A percentile compares a stretch with the other conserved stretches of the same genome.
Conservation (phyloP, 2,329 filamentous ascomycete species). For the Verticillium longisporum region DNA sequence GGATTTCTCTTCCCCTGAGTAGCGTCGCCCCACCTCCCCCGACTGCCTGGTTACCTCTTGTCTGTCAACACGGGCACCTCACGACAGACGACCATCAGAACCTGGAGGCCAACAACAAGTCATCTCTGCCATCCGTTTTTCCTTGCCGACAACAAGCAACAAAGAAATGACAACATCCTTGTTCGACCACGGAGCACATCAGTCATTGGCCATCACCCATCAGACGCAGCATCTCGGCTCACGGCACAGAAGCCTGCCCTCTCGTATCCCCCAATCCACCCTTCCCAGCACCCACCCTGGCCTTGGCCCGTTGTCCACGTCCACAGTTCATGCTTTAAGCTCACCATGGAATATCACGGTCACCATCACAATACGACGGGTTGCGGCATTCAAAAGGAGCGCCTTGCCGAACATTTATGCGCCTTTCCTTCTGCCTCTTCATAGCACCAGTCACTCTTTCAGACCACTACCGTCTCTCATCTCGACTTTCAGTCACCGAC, state of each 20-base stretch:
- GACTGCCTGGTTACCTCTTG: too few species aligned
- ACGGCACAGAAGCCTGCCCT: neutral
- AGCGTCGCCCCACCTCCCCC: neutral
- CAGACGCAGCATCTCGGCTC: neutral
- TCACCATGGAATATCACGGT: neutral
- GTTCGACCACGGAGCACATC: neutral
- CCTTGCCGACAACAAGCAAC: neutral
- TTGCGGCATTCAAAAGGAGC: neutral
- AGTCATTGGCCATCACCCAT: neutral
- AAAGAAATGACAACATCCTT: neutral
- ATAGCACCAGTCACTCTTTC: neutral
- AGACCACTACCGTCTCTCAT: neutral
- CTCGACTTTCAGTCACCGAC: neutral
- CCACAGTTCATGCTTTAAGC: neutral
- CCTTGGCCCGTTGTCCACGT: neutral
- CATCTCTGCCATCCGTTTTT: too few species aligned
- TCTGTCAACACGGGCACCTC: too few species aligned
- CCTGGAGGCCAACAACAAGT: neutral
- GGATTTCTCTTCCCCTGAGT: neutral
- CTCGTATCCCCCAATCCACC: neutral
- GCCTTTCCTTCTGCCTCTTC: neutral
- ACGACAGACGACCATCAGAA: too few species aligned
- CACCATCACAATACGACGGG: neutral
- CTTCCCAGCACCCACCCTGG: neutral
- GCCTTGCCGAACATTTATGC: neutral